Base-by-base conservation (phyloP, 164 flowering plant genomes). In the Pachysandra terminalis region DNA sequence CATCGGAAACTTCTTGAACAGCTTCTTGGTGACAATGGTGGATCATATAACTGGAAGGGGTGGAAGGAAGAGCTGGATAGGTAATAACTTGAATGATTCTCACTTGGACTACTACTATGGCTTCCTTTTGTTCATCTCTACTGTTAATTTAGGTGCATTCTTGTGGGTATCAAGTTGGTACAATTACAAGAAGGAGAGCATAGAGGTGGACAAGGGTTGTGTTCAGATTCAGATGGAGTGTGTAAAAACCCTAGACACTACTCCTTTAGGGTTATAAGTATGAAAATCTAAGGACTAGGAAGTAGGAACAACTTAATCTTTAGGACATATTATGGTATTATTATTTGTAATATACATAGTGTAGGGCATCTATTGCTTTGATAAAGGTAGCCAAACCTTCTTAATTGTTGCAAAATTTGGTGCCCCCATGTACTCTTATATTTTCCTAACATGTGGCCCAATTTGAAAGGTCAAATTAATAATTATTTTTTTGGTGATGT, bases 101-200 rank as follows among this genome's bases (percentile, higher is more conserved):
- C 94, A 84, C 67, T 80, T 93, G 79, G 98, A 93, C 60, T 86
- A 85, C 65, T 93, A 85, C 40, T 93, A 90, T 71, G 87, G 85
- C 24, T 87, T 92, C 66, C 79, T 93, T 40, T 40, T 84, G 71
- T 76, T 82, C 9, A 71, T 93, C 4, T 79, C 89, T 9, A 58
- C 67, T 0, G 0, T 89, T 0, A 89, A 90, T 58, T 63, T 90
- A 52, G 84, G 68, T 0, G 84, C 62, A 0, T 93, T 85, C 68
- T 19, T 84, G 16, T 83, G 89, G 96, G 89, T 89, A 12, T 80
- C 98, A 10, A 77, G 73, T 28, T 80, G 67, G 67, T 93, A 85
- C 57, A 71, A 80, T 23, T 93, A 93, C 80, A 90, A 90, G 71
- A 82, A 67, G 75, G 98, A 92, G 65, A 59, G 28, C 35, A 61